Percentiles rank a stretch among this genome's conserved stretches.
Conservation (phyloP, 345 rosid genomes). For the Aegle marmelos region DNA sequence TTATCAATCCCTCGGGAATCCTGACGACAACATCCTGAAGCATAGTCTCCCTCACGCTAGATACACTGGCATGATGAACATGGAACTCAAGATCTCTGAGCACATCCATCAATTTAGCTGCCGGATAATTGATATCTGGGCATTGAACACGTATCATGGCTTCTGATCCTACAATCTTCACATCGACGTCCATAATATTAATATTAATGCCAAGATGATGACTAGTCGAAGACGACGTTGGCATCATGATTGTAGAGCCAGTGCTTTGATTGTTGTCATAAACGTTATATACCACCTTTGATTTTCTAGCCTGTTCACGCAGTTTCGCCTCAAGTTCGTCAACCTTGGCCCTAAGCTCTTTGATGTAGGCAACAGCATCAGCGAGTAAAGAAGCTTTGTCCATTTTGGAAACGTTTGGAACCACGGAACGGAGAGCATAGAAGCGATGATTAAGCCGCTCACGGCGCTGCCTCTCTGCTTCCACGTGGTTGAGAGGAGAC, state of each 20-base stretch:
- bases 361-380: conserved; percentile 69
- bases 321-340: conserved; percentile 46
- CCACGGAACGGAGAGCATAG: conserved; percentile 75
- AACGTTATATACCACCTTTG: conserved; percentile 2
- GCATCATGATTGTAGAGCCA: neutral
- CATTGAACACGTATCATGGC: conserved; percentile 44
- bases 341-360: conserved; percentile 51
- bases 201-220: neutral
- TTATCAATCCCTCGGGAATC: conserved; percentile 29
- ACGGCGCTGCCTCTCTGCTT: conserved; percentile 81
- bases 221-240: neutral
- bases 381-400: conserved; percentile 80
- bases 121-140: conserved; percentile 39
- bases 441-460: conserved; percentile 78
- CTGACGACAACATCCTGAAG: conserved; percentile 46
- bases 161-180: conserved; percentile 51
- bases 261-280: conserved; percentile 7
- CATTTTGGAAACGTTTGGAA: conserved; percentile 88
- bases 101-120: conserved; percentile 45
- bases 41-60: conserved; percentile 37
- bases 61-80: conserved; percentile 47
- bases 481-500: conserved; percentile 54
- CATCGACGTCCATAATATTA: conserved; percentile 36
- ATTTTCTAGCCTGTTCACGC: neutral
- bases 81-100: conserved; percentile 43